Evolutionary conservation across 192 early-diverging fungal species (phyloP).

Genomic region (Mortierella alpina): DNA sequence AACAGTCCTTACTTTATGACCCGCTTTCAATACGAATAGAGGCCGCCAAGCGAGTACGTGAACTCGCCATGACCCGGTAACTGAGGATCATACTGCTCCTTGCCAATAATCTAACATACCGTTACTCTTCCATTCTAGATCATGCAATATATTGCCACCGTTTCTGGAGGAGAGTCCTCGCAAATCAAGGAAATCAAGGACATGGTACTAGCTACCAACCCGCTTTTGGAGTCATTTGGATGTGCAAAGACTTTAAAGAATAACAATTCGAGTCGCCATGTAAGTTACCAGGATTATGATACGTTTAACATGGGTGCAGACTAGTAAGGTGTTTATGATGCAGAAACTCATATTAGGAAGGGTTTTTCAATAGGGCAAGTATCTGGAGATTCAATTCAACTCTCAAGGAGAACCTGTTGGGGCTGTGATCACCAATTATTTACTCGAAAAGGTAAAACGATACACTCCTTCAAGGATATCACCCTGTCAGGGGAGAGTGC

Average conservation of each 20-base stretch:
- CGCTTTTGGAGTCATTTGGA: constrained; percentile 97
- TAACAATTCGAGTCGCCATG: constrained; percentile 98
- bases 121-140: constrained; percentile 58
- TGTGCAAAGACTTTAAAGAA: constrained; percentile 99
- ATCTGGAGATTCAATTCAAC: constrained; percentile 98
- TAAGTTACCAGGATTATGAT: constrained; percentile 47
- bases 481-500: background rate
- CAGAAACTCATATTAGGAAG: background rate
- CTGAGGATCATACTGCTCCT: too few species aligned
- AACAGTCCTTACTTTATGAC: background rate
- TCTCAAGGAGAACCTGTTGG: constrained; percentile 92
- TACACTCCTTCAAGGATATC: background rate
- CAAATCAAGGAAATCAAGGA: constrained; percentile 96
- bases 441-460: constrained; percentile 87
- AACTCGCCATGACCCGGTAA: too few species aligned
- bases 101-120: background rate
- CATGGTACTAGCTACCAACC: constrained; percentile 99
- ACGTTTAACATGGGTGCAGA: background rate
- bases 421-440: constrained; percentile 97
- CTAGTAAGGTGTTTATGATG: background rate
- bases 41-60: constrained; percentile 79
- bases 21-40: constrained; percentile 53
- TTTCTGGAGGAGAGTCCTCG: constrained; percentile 82
- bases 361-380: constrained; percentile 85
- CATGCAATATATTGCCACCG: constrained; percentile 99